Percentiles rank a stretch among this genome's conserved stretches.
phyloP scores from a whole-genome alignment of 345 rosid species.

The Citrus cavaleriei region DNA sequence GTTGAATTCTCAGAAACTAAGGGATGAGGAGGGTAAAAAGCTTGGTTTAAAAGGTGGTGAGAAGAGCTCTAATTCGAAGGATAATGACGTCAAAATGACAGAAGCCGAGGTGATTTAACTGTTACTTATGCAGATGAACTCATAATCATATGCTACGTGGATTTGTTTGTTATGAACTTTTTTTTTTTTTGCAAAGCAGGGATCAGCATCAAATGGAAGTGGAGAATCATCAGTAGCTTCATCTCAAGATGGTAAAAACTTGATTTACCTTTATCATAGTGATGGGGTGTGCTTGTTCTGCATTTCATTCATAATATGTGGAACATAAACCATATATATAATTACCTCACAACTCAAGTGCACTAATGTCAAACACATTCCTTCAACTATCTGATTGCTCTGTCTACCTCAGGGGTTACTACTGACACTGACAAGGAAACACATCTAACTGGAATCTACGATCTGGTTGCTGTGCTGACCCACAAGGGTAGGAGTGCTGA shows the following conservation, averaged over 20 bases:
- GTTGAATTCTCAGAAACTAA: slow-evolving; percentile 46
- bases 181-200: slow-evolving; percentile 34
- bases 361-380: background rate
- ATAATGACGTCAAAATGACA: slow-evolving; percentile 64
- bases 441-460: slow-evolving; percentile 80
- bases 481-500: slow-evolving; percentile 99
- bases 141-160: background rate
- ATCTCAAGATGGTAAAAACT: slow-evolving; percentile 53
- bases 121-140: background rate
- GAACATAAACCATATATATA: background rate
- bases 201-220: slow-evolving; percentile 56
- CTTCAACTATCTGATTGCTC: background rate
- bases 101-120: slow-evolving; percentile 62
- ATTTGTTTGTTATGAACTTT: background rate
- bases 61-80: slow-evolving; percentile 54
- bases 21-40: slow-evolving; percentile 88
- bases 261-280: background rate
- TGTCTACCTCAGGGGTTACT: slow-evolving; percentile 33
- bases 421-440: slow-evolving; percentile 50
- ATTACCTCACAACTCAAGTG: background rate
- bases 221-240: slow-evolving; percentile 57
- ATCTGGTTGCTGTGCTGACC: slow-evolving; percentile 84
- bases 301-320: background rate
- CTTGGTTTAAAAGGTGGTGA: slow-evolving; percentile 60
- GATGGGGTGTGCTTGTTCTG: background rate